Evolutionary conservation across 176 grass and related monocot species (phyloP).

Genomic region (Hordeum marinum): DNA sequence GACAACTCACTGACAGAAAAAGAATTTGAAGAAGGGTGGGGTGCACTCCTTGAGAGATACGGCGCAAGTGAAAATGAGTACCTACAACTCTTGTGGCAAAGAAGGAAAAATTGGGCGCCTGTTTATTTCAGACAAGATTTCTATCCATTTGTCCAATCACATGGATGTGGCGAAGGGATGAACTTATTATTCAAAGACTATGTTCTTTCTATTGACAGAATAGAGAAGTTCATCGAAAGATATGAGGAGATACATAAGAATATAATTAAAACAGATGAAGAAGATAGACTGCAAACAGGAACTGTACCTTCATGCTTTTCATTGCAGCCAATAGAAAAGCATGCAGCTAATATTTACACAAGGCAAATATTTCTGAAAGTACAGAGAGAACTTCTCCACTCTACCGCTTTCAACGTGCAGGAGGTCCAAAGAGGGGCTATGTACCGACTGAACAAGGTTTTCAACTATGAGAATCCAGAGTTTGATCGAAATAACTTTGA

Average conservation of each 20-base stretch:
- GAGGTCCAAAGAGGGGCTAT: not conserved
- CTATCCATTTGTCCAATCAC: slow-evolving; percentile 13
- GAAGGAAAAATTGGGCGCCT: slow-evolving; percentile 18
- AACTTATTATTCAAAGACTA: slow-evolving; percentile 23
- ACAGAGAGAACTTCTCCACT: slow-evolving; percentile 17
- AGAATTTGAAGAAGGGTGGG: slow-evolving; percentile 24
- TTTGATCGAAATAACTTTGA: slow-evolving; percentile 11
- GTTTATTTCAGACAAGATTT: slow-evolving; percentile 23
- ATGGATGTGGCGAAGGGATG: not conserved
- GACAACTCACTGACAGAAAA: not conserved
- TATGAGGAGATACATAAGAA: slow-evolving; percentile 25
- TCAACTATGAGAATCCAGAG: not conserved
- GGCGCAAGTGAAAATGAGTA: not conserved
- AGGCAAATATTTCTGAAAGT: slow-evolving; percentile 20
- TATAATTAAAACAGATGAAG: not conserved
- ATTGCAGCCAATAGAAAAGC: slow-evolving; percentile 2
- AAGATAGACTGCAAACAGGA: slow-evolving; percentile 2
- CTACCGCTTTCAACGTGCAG: not conserved
- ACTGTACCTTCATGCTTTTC: slow-evolving; percentile 8
- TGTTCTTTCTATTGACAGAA: slow-evolving; percentile 1
- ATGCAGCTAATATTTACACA: slow-evolving; percentile 25
- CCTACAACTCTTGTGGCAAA: slow-evolving; percentile 24
- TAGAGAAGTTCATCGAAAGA: slow-evolving; percentile 18
- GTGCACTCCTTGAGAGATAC: slow-evolving; percentile 10
- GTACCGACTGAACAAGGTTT: not conserved